Evolutionary conservation across 1,284 basidiomycete species (phyloP), one percentile per base, ranked within the genome.

Genomic region (Boletus coffeatus): DNA sequence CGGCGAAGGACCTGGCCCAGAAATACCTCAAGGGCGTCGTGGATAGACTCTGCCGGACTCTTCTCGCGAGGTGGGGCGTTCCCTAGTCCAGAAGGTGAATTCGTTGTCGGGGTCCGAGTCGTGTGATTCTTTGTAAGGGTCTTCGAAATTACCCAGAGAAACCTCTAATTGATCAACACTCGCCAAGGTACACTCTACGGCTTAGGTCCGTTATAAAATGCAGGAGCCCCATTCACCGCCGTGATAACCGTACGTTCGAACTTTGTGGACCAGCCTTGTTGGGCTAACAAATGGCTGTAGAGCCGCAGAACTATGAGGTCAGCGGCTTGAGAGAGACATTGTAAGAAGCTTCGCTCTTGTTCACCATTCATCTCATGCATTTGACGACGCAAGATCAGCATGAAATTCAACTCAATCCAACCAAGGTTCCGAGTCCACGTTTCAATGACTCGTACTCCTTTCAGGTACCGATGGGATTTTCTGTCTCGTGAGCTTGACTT

Each of bases 331-430:
- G 57, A 36, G 68, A 70, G 34, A 68, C 58, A 0, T 62, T 61
- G 48, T 60, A 67, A n/a, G 71, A 72, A 4, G 69, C 78, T 13
- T 62, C 65, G 1, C 39, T 77, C 11, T 59, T 71, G 58, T 80
- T 79, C 62, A 75, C 71, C 1, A 67, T 83, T 14, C 71, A 78
- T 61, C 64, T 68, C 1, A 66, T 85, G 56, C 69, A 77, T 18
- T 64, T 86, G 18, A 76, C 77, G 0, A 67, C 74, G 3, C 76
- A 79, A 25, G 78, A 84, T 62, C 73, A 73, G 11, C 80, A 84
- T 2, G 69, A 70, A 0, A 67, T 82, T 59, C 79, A 79, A 62
- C 67, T 80, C 2, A 68, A 82, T 66, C 18, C 71, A 0, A 72
- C 58, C 0, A 64, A 74, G 63, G 63, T 82, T 4, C 82, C 81